These are phyloP conservation scores for Stagonosporopsis rhizophila DNA, from an alignment of 2,329 filamentous ascomycete genomes.

Conservation along the genomic window DNA sequence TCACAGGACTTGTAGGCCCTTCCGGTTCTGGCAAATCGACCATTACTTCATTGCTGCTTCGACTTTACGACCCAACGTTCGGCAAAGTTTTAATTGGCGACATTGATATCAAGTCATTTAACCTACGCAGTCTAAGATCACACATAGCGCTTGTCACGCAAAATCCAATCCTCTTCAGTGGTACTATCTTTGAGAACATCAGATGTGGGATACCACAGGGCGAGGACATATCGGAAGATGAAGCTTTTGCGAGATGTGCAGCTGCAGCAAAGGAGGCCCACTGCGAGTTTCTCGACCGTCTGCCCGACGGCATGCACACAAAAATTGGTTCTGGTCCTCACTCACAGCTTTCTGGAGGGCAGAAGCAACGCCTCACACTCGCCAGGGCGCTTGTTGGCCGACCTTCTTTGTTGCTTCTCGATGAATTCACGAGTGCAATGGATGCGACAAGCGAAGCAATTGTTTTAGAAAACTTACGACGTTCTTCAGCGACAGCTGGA, in stretches of 20 bases:
- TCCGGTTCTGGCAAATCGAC: slow-evolving; percentile 57
- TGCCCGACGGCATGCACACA: slow-evolving; percentile 47
- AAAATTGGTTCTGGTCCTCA: slow-evolving; percentile 43
- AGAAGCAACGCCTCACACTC: slow-evolving; percentile 50
- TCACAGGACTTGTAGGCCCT: slow-evolving; percentile 56
- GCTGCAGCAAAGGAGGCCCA: slow-evolving; percentile 64
- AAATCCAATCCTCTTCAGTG: slow-evolving; percentile 43
- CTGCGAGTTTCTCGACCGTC: slow-evolving; percentile 46
- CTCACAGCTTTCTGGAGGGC: slow-evolving; percentile 47
- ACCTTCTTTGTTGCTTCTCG: slow-evolving; percentile 44
- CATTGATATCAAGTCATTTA: slow-evolving; percentile 36
- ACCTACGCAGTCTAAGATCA: slow-evolving; percentile 42
- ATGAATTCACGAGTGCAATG: slow-evolving; percentile 49
- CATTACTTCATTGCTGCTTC: slow-evolving; percentile 52
- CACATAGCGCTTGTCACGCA: slow-evolving; percentile 46
- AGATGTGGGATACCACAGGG: slow-evolving; percentile 37
- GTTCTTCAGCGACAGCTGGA: slow-evolving; percentile 33
- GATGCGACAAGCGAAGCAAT: slow-evolving; percentile 39
- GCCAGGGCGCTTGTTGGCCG: slow-evolving; percentile 45
- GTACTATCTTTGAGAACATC: slow-evolving; percentile 48
- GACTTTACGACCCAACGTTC: slow-evolving; percentile 48
- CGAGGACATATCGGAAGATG: slow-evolving; percentile 36
- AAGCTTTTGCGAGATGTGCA: slow-evolving; percentile 55
- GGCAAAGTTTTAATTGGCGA: slow-evolving; percentile 39
- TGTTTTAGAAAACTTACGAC: slow-evolving; percentile 42